These are phyloP conservation scores for Emmonsiellopsis sp. DNA, from an alignment of 2,329 filamentous ascomycete genomes.

Conservation along the genomic window DNA sequence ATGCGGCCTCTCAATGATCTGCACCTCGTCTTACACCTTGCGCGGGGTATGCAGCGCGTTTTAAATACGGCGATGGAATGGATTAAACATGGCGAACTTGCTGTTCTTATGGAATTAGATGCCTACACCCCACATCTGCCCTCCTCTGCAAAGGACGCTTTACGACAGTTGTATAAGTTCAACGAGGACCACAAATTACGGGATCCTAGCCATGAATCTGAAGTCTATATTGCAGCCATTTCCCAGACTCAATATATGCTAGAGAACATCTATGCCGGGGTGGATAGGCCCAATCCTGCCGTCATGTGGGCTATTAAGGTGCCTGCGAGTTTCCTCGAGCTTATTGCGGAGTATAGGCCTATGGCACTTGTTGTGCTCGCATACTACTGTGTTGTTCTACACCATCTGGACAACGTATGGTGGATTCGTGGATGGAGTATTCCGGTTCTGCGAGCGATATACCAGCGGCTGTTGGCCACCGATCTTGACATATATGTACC, in stretches of 20 bases:
- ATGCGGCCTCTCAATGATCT: slow-evolving; percentile 20
- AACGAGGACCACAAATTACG: slow-evolving; percentile 17
- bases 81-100: slow-evolving; percentile 19
- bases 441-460: slow-evolving; percentile 55
- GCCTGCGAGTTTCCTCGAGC: slow-evolving; percentile 48
- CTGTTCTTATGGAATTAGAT: slow-evolving; percentile 16
- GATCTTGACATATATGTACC: no score
- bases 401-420: slow-evolving; percentile 54
- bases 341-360: slow-evolving; percentile 26
- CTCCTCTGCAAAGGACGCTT: slow-evolving; percentile 20
- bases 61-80: slow-evolving; percentile 16
- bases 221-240: slow-evolving; percentile 19
- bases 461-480: no score
- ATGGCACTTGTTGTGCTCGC: slow-evolving; percentile 36
- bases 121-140: slow-evolving; percentile 22
- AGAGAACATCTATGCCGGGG: slow-evolving; percentile 20
- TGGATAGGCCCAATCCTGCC: slow-evolving; percentile 23
- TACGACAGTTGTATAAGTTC: slow-evolving; percentile 17
- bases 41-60: slow-evolving; percentile 21
- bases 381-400: slow-evolving; percentile 41
- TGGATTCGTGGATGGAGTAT: slow-evolving; percentile 60
- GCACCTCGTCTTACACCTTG: slow-evolving; percentile 20
- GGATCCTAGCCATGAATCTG: slow-evolving; percentile 18
- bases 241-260: slow-evolving; percentile 18
- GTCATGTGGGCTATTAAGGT: slow-evolving; percentile 54